These are phyloP conservation scores for button mushroom (Agaricus bisporus) DNA, from an alignment of 768 basidiomycete species.

Conservation along the genomic window DNA sequence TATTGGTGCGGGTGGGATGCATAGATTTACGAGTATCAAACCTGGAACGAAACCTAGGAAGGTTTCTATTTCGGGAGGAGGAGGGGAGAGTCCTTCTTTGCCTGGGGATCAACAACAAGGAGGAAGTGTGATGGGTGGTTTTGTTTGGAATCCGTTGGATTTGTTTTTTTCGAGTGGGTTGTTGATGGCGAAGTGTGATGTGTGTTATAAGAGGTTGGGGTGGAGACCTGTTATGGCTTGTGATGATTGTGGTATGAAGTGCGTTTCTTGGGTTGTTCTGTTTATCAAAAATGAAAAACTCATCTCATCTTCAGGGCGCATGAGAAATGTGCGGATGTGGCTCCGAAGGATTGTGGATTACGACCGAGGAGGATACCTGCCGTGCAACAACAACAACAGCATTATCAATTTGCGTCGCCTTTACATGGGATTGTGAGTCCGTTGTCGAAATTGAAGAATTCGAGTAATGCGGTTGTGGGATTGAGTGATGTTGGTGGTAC, in stretches of 20 bases:
- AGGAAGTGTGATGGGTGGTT: conserved; percentile 28
- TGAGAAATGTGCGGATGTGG: conserved; percentile 79
- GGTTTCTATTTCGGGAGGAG: conserved; percentile 8
- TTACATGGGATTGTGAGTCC: conserved; percentile 27
- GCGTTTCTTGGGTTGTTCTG: too few relatives aligned
- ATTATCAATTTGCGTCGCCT: conserved; percentile 12
- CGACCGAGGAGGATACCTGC: conserved; percentile 12
- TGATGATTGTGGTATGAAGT: conserved; percentile 84
- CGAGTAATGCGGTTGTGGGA: conserved; percentile 13
- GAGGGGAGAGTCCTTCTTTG: background rate
- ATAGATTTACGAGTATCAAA: conserved; percentile 84
- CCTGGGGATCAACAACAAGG: background rate
- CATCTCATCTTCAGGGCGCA: too few relatives aligned
- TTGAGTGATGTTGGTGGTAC: conserved; percentile 24
- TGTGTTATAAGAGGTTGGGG: conserved; percentile 77
- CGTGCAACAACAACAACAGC: background rate
- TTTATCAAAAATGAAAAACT: too few relatives aligned
- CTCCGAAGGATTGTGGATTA: conserved; percentile 75
- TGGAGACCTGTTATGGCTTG: conserved; percentile 85
- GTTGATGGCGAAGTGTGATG: conserved; percentile 71
- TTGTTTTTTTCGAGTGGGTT: conserved; percentile 72
- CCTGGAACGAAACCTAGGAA: conserved; percentile 62
- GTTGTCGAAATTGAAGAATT: conserved; percentile 32
- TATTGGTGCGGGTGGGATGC: conserved; percentile 42
- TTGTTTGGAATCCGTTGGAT: conserved; percentile 72